Conservation (phyloP, 2,329 filamentous ascomycete species). For the Thelonectria rubi region DNA sequence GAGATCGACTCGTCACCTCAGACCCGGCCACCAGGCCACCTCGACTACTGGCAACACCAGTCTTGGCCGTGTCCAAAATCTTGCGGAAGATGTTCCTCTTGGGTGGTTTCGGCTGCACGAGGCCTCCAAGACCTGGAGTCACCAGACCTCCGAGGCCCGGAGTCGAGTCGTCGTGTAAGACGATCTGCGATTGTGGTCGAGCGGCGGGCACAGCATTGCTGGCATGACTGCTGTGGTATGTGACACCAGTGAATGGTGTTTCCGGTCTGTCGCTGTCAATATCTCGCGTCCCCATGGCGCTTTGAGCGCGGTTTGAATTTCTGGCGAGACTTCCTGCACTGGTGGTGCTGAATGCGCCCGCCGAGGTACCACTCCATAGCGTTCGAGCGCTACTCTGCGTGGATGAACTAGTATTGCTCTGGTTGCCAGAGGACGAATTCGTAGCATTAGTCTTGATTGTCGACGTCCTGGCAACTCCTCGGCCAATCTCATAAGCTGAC, state of each 20-base stretch:
- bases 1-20: conserved; percentile 54
- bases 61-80: conserved; percentile 93
- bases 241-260: conserved; percentile 78
- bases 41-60: conserved; percentile 87
- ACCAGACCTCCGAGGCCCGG: conserved; percentile 81
- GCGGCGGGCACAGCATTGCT: conserved; percentile 57
- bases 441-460: conserved; percentile 90
- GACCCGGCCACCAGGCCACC: conserved; percentile 76
- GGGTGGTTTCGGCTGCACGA: conserved; percentile 78
- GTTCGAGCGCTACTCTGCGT: conserved; percentile 84
- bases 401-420: conserved; percentile 77
- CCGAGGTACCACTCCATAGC: conserved; percentile 93
- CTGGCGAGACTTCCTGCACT: conserved; percentile 93
- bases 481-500: conserved; percentile 80
- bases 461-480: conserved; percentile 78
- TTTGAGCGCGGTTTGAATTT: conserved; percentile 71
- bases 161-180: conserved; percentile 71
- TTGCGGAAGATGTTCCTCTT: conserved; percentile 95
- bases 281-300: conserved; percentile 70
- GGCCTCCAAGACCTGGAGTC: conserved; percentile 75
- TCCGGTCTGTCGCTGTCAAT: conserved; percentile 65
- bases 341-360: conserved; percentile 90
- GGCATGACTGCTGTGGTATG: conserved; percentile 89
- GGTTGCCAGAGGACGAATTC: conserved; percentile 76
- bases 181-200: conserved; percentile 72